Evolutionary conservation across 1,284 basidiomycete genomes (phyloP), one percentile per base, ranked within the genome.

Genomic region (Pholiota adiposa): DNA sequence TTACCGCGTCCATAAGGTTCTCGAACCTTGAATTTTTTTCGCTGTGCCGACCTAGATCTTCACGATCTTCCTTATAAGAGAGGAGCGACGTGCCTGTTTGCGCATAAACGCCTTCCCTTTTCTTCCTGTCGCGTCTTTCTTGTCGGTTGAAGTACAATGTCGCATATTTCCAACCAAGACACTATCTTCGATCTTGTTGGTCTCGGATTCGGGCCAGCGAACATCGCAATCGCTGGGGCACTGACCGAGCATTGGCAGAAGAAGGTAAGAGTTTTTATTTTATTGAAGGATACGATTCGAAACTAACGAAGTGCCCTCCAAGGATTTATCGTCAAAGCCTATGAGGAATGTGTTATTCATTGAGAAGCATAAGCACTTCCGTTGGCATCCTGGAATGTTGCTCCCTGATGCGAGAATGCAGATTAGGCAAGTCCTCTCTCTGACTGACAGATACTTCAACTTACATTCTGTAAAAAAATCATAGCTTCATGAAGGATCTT

Each of bases 331-430:
- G 3, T 41, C 58, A 31, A 68, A 60, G 18, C 67, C 72, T n/a
- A 63, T 77, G 16, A 72, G 73, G 58, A 79, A 76, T 34, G 71
- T 75, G 16, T 73, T 82, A 51, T 86, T 86, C 70, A 74, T 86
- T 52, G 84, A 86, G 69, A 80, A 76, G 65, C 77, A 84, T 52
- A 65, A 72, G 4, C 70, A 73, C 51, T 84, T 84, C 65, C 73
- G 73, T 63, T 84, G 85, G 85, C 85, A 86, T 68, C 83, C 84
- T 53, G 81, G 80, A 31, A 84, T 86, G 83, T 77, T 86, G 40
- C 72, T 87, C 19, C 82, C 83, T 33, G 82, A 80, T 38, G 78
- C 81, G 34, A 77, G 75, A 36, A 87, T 87, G 85, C 85, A 87
- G 68, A 86, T 86, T 55, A 82, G 79, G 83, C 77, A 58, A 56